These are phyloP conservation scores for Hyaloraphidium curvatum DNA, from an alignment of 192 early-diverging fungal species.

Conservation along the genomic window DNA sequence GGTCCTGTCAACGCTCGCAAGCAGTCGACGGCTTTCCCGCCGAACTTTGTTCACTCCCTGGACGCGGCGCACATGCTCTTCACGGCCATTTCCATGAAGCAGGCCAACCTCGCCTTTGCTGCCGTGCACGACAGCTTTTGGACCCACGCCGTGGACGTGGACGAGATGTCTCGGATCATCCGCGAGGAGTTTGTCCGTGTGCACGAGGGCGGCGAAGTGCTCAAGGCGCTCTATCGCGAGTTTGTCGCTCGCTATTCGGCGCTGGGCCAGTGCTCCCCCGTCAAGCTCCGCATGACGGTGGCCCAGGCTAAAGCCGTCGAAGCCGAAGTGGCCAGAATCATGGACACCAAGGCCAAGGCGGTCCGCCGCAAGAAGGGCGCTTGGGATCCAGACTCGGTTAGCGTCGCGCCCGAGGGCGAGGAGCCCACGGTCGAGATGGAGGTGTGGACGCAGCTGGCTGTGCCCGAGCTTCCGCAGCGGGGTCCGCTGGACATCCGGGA, in stretches of 20 bases:
- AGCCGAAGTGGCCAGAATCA: background rate
- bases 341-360: background rate
- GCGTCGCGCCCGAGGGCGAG: background rate
- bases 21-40: conserved; percentile 91
- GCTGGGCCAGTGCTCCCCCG: background rate
- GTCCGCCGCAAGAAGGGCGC: background rate
- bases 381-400: background rate
- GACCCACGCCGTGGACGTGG: conserved; percentile 85
- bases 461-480: conserved; percentile 35
- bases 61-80: conserved; percentile 96
- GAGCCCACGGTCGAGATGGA: background rate
- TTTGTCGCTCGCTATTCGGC: background rate
- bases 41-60: conserved; percentile 95
- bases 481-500: conserved; percentile 70
- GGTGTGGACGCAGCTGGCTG: background rate
- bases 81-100: conserved; percentile 69
- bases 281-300: background rate
- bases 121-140: conserved; percentile 97
- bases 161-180: conserved; percentile 62
- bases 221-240: background rate
- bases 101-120: conserved; percentile 63
- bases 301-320: background rate
- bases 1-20: conserved; percentile 75
- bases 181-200: conserved; percentile 78
- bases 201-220: conserved; percentile 20